Percentiles rank a stretch among this genome's conserved stretches.
phyloP scores from a whole-genome alignment of 1,139 yeast species.

The Kodamaea plutei region DNA sequence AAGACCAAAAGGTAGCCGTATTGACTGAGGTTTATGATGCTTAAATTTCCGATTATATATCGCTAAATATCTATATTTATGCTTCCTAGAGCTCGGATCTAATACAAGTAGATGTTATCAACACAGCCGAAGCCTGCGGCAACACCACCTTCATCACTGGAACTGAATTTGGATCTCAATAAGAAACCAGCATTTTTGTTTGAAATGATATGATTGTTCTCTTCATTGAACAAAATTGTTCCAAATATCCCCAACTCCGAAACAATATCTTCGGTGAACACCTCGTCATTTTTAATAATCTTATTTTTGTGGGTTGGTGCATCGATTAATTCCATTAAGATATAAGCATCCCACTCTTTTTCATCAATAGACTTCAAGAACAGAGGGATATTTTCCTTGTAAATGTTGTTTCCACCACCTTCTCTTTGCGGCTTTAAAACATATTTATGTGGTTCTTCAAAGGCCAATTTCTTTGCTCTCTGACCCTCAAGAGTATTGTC shows the following conservation, averaged over 20 bases:
- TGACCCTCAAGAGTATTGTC: constrained; percentile 66
- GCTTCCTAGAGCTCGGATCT: too few relatives aligned
- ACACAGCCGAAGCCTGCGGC: constrained; percentile 99
- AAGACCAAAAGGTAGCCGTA: too few relatives aligned
- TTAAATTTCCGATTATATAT: too few relatives aligned
- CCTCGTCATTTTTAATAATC: constrained; percentile 62
- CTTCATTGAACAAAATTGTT: constrained; percentile 67
- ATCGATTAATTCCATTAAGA: constrained; percentile 86
- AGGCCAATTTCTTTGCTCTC: constrained; percentile 63
- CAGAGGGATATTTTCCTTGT: constrained; percentile 75
- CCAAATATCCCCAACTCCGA: constrained; percentile 94
- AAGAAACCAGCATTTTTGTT: constrained; percentile 82
- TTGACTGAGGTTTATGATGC: too few relatives aligned
- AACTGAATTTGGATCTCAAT: constrained; percentile 79
- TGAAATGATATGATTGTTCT: constrained; percentile 48
- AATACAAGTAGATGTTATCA: constrained; percentile 63
- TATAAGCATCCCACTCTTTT: constrained; percentile 82
- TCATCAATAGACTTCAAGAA: constrained; percentile 62
- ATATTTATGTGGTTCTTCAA: constrained; percentile 60
- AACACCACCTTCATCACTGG: constrained; percentile 95
- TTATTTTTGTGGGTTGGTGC: constrained; percentile 68
- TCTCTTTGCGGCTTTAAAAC: constrained; percentile 97
- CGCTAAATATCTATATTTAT: too few relatives aligned
- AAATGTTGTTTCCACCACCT: constrained; percentile 92
- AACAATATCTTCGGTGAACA: constrained; percentile 64